Conservation (phyloP, 257 asterid species). For the Lycium barbarum region DNA sequence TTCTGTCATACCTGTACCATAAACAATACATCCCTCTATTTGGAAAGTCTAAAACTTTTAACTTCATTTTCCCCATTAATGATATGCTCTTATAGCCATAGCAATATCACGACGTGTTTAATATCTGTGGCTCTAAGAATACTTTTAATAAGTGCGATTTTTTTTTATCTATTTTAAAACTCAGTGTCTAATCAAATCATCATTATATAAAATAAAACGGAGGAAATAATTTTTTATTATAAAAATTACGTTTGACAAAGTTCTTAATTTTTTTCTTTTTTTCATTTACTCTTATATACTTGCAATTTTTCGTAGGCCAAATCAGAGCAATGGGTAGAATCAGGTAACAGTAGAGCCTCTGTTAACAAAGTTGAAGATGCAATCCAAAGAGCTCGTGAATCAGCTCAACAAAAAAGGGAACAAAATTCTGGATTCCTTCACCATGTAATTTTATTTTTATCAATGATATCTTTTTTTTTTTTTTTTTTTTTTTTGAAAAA, state of each 20-base stretch:
- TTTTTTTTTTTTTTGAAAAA: not conserved
- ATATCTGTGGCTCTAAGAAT: not conserved
- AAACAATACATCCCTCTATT: not conserved
- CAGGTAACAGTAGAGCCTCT: constrained; percentile 56
- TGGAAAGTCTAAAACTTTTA: not conserved
- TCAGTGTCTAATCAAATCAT: not conserved
- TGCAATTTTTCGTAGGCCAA: constrained; percentile 41
- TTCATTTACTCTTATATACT: not conserved
- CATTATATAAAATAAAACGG: not conserved
- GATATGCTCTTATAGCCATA: not conserved
- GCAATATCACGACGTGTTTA: not conserved
- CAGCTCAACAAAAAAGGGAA: constrained; percentile 59
- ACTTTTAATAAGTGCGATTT: not conserved
- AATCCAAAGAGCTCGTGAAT: constrained; percentile 46
- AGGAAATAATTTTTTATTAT: accelerated
- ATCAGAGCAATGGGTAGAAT: constrained; percentile 56
- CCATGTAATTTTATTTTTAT: constrained; percentile 30
- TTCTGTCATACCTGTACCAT: not conserved
- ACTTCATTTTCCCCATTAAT: not conserved
- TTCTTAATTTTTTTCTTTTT: not conserved
- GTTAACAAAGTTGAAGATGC: constrained; percentile 53
- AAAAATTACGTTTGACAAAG: not conserved
- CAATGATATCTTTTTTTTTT: not conserved
- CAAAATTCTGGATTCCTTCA: constrained; percentile 51
- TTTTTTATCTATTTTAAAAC: not conserved